Conservation (phyloP, 108 stramenopile genomes). For the Stephanodiscus minutulus region DNA sequence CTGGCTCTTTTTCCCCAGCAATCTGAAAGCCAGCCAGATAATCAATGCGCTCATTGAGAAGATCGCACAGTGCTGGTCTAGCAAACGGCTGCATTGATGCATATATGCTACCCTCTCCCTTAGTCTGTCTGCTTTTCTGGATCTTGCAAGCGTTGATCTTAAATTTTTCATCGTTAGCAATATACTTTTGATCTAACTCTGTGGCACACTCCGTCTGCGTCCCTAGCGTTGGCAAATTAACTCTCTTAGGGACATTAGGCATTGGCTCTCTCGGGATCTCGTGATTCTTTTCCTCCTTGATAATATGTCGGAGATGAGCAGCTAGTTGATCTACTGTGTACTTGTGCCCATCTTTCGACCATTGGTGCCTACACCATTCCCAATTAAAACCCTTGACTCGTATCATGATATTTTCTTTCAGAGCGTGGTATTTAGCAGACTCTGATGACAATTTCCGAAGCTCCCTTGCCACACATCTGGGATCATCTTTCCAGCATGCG, state of each 20-base stretch:
- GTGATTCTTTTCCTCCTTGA: background rate
- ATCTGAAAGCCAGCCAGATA: background rate
- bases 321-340: background rate
- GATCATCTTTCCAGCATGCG: constrained; percentile 22
- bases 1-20: background rate
- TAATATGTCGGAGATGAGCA: constrained; percentile 3
- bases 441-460: constrained; percentile 13
- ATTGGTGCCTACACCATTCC: constrained; percentile 11
- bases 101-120: constrained; percentile 5
- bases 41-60: constrained; percentile 3
- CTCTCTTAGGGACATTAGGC: constrained; percentile 9
- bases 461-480: constrained; percentile 5
- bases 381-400: constrained; percentile 21
- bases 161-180: background rate
- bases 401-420: constrained; percentile 32
- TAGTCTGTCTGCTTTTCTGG: background rate
- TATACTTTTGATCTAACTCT: no score
- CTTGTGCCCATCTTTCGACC: background rate
- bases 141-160: background rate
- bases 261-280: constrained; percentile 13
- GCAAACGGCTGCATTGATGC: background rate
- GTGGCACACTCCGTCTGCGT: background rate
- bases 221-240: constrained; percentile 5
- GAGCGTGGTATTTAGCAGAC: constrained; percentile 8
- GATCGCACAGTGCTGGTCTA: background rate